Conservation (phyloP, 164 flowering plant species). For the Annona squamosa region DNA sequence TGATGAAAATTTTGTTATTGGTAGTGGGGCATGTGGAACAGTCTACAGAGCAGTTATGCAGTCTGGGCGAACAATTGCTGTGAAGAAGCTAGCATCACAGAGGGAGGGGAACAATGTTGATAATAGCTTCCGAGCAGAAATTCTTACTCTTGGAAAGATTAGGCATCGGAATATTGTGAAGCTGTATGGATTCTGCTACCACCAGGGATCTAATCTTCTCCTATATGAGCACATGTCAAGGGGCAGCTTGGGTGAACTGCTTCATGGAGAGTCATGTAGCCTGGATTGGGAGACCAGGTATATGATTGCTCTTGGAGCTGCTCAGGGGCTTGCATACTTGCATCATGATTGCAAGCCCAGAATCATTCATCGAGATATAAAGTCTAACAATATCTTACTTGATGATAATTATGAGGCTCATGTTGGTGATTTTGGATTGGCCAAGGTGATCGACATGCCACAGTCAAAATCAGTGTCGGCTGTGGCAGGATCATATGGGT, state of each 20-base stretch:
- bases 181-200: conserved; percentile 76
- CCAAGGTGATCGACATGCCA: conserved; percentile 96
- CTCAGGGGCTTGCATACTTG: conserved; percentile 83
- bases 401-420: conserved; percentile 86
- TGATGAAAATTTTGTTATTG: conserved; percentile 62
- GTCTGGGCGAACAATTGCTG: conserved; percentile 62
- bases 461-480: conserved; percentile 90
- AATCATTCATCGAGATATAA: conserved; percentile 95
- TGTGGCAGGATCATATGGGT: conserved; percentile 98
- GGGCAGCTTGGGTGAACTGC: conserved; percentile 87
- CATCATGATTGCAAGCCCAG: conserved; percentile 96
- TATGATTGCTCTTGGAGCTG: conserved; percentile 82
- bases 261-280: conserved; percentile 53
- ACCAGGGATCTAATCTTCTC: conserved; percentile 81
- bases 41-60: conserved; percentile 82
- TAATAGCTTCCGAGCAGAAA: conserved; percentile 82
- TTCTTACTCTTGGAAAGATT: conserved; percentile 76
- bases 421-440: conserved; percentile 97
- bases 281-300: conserved; percentile 81
- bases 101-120: conserved; percentile 77
- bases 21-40: conserved; percentile 93
- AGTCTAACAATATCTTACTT: conserved; percentile 84
- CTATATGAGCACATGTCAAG: conserved; percentile 82
- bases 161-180: conserved; percentile 93
- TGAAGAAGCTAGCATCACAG: conserved; percentile 73